A percentile compares a stretch with the other conserved stretches of the same genome.
Conservation (phyloP, 2,329 filamentous ascomycete genomes). For the Pseudogymnoascus sp. region DNA sequence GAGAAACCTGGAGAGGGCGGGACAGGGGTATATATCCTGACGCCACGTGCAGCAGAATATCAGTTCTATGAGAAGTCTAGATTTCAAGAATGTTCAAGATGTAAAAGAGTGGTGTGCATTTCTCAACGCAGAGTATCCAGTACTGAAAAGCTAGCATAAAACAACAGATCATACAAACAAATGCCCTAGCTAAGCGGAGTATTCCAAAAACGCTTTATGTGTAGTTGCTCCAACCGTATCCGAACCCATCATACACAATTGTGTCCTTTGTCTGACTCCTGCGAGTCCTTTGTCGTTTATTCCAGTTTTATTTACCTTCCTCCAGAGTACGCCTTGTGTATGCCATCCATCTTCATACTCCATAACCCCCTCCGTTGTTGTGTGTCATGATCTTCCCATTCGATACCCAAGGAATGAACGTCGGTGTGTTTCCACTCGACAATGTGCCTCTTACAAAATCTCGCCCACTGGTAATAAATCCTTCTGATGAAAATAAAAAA, state of each 20-base stretch:
- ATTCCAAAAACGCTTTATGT: not conserved
- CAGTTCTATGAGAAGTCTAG: not conserved
- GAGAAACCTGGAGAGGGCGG: not conserved
- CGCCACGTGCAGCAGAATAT: not conserved
- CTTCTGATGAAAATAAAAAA: not conserved
- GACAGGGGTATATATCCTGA: not conserved
- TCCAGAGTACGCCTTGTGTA: conserved; percentile 7
- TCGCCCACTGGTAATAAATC: not conserved
- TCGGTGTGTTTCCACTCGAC: not conserved
- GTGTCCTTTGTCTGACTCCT: conserved; percentile 6
- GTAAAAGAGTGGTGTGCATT: not conserved
- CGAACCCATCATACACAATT: conserved; percentile 2
- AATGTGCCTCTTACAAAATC: not conserved
- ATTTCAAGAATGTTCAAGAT: not conserved
- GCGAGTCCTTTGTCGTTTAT: conserved; percentile 5
- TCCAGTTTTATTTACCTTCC: conserved; percentile 3
- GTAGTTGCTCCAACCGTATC: not conserved
- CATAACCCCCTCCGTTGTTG: not conserved
- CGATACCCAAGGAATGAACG: not conserved
- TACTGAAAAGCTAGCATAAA: not conserved
- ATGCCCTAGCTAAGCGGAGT: not conserved
- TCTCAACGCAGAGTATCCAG: not conserved
- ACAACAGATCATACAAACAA: not conserved
- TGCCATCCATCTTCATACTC: conserved; percentile 7
- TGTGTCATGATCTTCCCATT: not conserved